Evolutionary conservation across 2,329 filamentous ascomycete species (phyloP), one percentile per base, ranked within the genome.

Genomic region (Neofusicoccum parvum): DNA sequence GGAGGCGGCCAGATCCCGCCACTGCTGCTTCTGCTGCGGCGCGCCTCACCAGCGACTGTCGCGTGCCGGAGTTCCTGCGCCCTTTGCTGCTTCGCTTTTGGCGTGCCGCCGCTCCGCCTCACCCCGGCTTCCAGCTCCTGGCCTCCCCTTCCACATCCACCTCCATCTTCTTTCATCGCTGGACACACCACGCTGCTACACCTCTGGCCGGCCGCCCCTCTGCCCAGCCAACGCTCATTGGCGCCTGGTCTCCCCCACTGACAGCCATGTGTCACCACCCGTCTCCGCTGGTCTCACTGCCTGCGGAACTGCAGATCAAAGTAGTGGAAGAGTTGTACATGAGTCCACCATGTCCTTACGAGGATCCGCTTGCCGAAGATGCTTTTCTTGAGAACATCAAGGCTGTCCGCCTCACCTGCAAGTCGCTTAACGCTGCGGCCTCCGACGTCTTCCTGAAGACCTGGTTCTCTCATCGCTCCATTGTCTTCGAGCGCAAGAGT

Each of bases 261-360:
- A 23, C 43, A 12, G 34, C 32, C 41, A 60, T 60, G 56, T 10
- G 15, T 11, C 56, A 37, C 15, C 56, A 14, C 41, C 27, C 41
- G 32, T 48, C 56, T 15, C 41, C 11, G n/a, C 43, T 68, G 49
- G 41, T 67, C 36, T 43, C 59, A 36, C 66, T 69, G 15, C 67
- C 67, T 3, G 48, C 62, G 5, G 67, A 69, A 46, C 62, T 69
- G 41, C 66, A 66, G n/a, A 65, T 63, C 37, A 66, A 67, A 54
- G 62, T 69, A 27, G 65, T 67, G 5, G 64, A 69, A 7, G 59
- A 67, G 50, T 64, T 69, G 12, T 67, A 65, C 66, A 62, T 65
- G 60, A 36, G 64, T 49, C 36, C 65, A 17, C 50, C 60, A 10
- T 60, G 64, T 37, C 41, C 63, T 7, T 60, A 60, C 11, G 53